Conservation (phyloP, 2,329 filamentous ascomycete genomes). For the Botrytis paeoniae region DNA sequence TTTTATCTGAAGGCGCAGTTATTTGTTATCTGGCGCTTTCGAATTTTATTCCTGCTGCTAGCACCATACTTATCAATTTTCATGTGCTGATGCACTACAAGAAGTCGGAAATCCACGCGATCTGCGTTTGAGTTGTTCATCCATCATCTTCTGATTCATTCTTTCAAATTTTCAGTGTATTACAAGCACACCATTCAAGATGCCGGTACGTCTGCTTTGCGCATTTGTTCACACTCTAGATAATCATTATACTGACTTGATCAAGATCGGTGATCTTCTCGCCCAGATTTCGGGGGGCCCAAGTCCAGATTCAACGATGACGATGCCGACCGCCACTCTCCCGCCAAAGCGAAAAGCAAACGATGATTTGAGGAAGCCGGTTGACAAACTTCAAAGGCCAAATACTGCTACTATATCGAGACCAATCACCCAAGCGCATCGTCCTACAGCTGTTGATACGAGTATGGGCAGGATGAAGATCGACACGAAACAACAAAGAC, state of each 20-base stretch:
- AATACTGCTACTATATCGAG: constrained; percentile 30
- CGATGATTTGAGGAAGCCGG: constrained; percentile 45
- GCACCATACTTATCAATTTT: neutral
- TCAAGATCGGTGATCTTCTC: constrained; percentile 55
- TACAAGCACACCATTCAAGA: constrained; percentile 22
- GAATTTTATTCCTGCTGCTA: constrained; percentile 4
- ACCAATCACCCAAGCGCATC: constrained; percentile 23
- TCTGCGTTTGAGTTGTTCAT: constrained; percentile 24
- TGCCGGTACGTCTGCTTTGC: constrained; percentile 31
- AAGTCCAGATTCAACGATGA: constrained; percentile 29
- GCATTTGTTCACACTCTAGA: constrained; percentile 8
- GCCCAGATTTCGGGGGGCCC: constrained; percentile 59
- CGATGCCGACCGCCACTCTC: constrained; percentile 34
- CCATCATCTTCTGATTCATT: constrained; percentile 12
- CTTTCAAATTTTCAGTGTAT: constrained; percentile 4
- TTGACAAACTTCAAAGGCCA: constrained; percentile 45
- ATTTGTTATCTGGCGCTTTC: neutral
- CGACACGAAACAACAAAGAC: constrained; percentile 20
- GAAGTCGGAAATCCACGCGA: constrained; percentile 24
- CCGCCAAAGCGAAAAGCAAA: constrained; percentile 57
- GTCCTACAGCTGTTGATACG: constrained; percentile 25
- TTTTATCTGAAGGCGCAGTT: constrained; percentile 2
- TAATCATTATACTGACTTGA: constrained; percentile 28
- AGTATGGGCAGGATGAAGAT: constrained; percentile 30
- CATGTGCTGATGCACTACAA: constrained; percentile 24